Evolutionary conservation across 352 stramenopile genomes (phyloP).

Genomic region (Peronosclerospora sorghi): DNA sequence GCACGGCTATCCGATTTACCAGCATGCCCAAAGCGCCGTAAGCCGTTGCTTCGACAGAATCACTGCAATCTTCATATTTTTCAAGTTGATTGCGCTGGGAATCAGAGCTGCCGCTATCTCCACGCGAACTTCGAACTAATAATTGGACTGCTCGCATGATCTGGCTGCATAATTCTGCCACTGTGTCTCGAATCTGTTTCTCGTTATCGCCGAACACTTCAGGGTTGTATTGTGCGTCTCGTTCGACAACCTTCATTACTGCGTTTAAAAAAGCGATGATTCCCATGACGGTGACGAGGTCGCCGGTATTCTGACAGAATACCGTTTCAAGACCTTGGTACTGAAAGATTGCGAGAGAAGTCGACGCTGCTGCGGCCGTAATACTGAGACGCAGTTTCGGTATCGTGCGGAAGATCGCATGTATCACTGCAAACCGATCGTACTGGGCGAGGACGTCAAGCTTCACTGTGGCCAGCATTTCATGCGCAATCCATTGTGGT

Average conservation of each 20-base stretch:
- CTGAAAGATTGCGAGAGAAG: conserved; percentile 56
- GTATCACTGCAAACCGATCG: conserved; percentile 45
- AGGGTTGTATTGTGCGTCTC: conserved; percentile 23
- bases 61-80: conserved; percentile 49
- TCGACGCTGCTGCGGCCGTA: conserved; percentile 21
- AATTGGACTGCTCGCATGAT: conserved; percentile 41
- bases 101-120: conserved; percentile 22
- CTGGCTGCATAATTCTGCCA: conserved; percentile 29
- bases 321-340: conserved; percentile 31
- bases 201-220: conserved; percentile 28
- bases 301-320: conserved; percentile 1
- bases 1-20: conserved; percentile 43
- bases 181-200: conserved; percentile 23
- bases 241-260: conserved; percentile 32
- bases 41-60: conserved; percentile 52
- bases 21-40: conserved; percentile 48
- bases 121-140: conserved; percentile 44
- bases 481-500: conserved; percentile 34
- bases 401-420: conserved; percentile 40
- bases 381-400: conserved; percentile 22
- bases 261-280: conserved; percentile 40
- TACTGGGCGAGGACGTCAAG: conserved; percentile 50
- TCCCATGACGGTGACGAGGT: conserved; percentile 51
- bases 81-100: conserved; percentile 52
- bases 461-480: conserved; percentile 38